Evolutionary conservation across 2,329 filamentous ascomycete genomes (phyloP), one percentile per base, ranked within the genome.

Genomic region (Canariomyces notabilis): DNA sequence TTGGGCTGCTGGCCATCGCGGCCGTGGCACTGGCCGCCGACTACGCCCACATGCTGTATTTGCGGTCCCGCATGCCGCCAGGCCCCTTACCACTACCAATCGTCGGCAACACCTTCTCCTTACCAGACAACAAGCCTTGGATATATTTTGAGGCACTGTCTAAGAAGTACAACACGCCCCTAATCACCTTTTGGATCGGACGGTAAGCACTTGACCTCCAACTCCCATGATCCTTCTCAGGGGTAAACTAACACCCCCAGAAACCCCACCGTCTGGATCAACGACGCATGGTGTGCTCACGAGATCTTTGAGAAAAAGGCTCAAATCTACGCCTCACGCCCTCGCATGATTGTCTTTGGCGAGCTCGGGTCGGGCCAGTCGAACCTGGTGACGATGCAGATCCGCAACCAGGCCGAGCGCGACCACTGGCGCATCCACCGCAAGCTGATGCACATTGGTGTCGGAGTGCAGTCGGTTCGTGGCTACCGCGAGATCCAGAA

Each of bases 121-220:
- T 80, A 4, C 76, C 76, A 1, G 67, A 73, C 19, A 67, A 65
- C 45, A 78, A 79, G 55, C 76, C 77, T 2, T 80, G 77, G 77
- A 67, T 79, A 19, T 75, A 74, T 59, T 78, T 80, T 52, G 74
- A 80, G 44, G 57, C 73, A 52, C 60, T 79, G 0, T 74, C 76
- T 3, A 72, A 74, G 52, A 57, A 63, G 37, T 73, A 76, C 55
- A 60, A 72, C 5, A 64, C 70, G 0, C 71, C 74, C 0, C 55
- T 79, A 6, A 72, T 80, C 38, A 79, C 76, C 0, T 72, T 76
- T 54, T 79, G 76, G 76, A 74, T 78, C 37, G 72, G 73, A n/a
- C 62, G 68, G 65, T 68, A 38, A 58, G 53, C 41, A 16, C 11
- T 23, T 18, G 12, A 23, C 11, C 18, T 23, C 9, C n/a, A n/a